Evolutionary conservation across 768 basidiomycete genomes (phyloP), one percentile per base, ranked within the genome.

Genomic region (Chlorophyllum brunneum): DNA sequence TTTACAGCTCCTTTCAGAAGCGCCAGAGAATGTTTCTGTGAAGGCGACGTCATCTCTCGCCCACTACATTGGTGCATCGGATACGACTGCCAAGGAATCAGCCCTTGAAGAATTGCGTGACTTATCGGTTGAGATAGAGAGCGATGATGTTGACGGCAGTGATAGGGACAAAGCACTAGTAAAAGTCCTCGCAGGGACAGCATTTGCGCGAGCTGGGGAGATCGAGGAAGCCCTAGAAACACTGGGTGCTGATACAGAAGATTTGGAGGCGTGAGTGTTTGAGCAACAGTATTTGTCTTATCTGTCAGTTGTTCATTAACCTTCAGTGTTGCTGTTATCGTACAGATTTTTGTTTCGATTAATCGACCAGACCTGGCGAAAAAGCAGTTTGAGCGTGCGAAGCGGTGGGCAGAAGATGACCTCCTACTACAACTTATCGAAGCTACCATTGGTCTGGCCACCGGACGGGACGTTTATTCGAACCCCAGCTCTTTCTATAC

Each of bases 141-240:
- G 84, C 4, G 88, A 86, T 20, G 90, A 89, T 60, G 77, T 70
- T 15, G 86, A 86, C 43, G 77, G 77, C 0, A 77, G 70, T n/a
- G 79, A 83, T 18, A 76, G 73, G 53, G 91, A 90, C 57, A 90
- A 83, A 63, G 80, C 82, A 16, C 65, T 83, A 38, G 91, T 95
- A 5, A 76, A 83, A 48, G 88, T 91, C 24, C 69, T 92, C 16
- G 90, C 91, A 26, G 92, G 85, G n/a, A 92, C 86, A 10, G 90
- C 92, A 0, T 95, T 95, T 65, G 79, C 85, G 13, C 72, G 81
- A 29, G 89, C 89, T 13, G 87, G 85, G 2, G 94, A 97, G 69
- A 69, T 88, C 9, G 94, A 97, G 67, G 94, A 98, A 69, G 94
- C 93, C 1, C 71, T 97, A 22, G 94, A 95, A 67, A 94, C 90